Base-by-base conservation (phyloP, 2,329 filamentous ascomycete species). In the Neofusicoccum cordaticola region DNA sequence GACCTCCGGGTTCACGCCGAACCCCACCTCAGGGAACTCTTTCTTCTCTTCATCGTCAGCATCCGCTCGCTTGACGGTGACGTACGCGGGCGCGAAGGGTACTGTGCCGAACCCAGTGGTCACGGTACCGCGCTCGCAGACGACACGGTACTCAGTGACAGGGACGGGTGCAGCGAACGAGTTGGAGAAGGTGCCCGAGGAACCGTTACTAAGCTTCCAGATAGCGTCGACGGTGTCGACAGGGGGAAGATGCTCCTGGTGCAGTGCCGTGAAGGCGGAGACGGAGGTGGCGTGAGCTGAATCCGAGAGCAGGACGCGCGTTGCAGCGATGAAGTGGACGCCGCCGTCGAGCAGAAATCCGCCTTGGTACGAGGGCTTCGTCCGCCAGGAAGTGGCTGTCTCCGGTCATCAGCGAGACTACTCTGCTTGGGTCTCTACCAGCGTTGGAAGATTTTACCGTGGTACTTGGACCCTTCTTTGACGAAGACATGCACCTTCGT, bases 301-400 rank as follows among this genome's bases (percentile, higher is more conserved):
- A 0, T 35, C 4, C 17, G 81, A 79, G 2, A 92, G 78, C 47
- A 93, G 72, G 37, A 85, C 74, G 15, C 90, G 81, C 57, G 88
- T 81, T 0, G 78, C 87, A 7, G 90, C 90, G 6, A 88, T 80
- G 66, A 86, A 88, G 75, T 93, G 91, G 31, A 93, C 89, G 48
- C 91, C 90, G 13, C 86, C 89, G 71, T 93, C 90, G 2, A 93
- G 84, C 63, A 93, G 74, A 73, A 92, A 93, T 0, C 91, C 90
- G 63, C 90, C 91, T 75, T 92, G 90, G 72, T 91, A 85, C 61
- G 84, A 81, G 1, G 90, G 90, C 63, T 79, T 83, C 74, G 88
- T 89, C 63, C 91, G 86, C 91, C 90, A 86, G 11, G 77, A 69
- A 0, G 83, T 86, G 67, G 83, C 81, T 75, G 47, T 27, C 27